Conservation (phyloP, 768 basidiomycete genomes). For the Baorangia bicolor region DNA sequence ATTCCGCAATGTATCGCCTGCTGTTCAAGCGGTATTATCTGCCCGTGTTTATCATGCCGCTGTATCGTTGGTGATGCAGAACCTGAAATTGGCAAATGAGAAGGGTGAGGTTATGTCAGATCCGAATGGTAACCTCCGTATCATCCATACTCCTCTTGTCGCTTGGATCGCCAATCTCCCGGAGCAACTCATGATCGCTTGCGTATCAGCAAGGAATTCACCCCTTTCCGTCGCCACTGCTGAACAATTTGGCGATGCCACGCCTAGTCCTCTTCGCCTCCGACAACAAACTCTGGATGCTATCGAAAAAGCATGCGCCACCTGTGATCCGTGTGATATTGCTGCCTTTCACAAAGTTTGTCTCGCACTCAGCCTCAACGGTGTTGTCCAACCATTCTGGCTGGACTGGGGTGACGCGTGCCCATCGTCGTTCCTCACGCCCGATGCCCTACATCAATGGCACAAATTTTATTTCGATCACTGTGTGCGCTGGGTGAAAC, state of each 20-base stretch:
- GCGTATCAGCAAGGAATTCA: not conserved
- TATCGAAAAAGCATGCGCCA: not conserved
- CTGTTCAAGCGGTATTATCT: not conserved
- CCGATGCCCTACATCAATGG: too few relatives aligned
- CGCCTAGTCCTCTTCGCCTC: not conserved
- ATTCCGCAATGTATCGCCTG: not conserved
- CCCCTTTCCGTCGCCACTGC: not conserved
- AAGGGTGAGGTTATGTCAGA: slow-evolving; percentile 31
- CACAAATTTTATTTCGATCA: slow-evolving; percentile 29
- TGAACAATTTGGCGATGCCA: not conserved
- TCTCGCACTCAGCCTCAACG: not conserved
- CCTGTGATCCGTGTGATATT: not conserved
- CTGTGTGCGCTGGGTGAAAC: not conserved
- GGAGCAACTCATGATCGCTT: slow-evolving; percentile 7
- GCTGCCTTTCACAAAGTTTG: not conserved
- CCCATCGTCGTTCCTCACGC: slow-evolving; percentile 22
- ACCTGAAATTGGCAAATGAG: slow-evolving; percentile 28
- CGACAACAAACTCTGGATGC: not conserved
- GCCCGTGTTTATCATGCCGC: slow-evolving; percentile 28
- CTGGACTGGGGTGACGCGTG: slow-evolving; percentile 21
- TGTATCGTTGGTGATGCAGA: slow-evolving; percentile 30
- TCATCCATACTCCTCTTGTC: too few relatives aligned
- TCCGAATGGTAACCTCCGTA: slow-evolving; percentile 9
- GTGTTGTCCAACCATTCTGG: slow-evolving; percentile 33
- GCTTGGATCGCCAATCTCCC: not conserved